Conservation (phyloP, 345 rosid genomes). For the Hibiscus tridactylites region DNA sequence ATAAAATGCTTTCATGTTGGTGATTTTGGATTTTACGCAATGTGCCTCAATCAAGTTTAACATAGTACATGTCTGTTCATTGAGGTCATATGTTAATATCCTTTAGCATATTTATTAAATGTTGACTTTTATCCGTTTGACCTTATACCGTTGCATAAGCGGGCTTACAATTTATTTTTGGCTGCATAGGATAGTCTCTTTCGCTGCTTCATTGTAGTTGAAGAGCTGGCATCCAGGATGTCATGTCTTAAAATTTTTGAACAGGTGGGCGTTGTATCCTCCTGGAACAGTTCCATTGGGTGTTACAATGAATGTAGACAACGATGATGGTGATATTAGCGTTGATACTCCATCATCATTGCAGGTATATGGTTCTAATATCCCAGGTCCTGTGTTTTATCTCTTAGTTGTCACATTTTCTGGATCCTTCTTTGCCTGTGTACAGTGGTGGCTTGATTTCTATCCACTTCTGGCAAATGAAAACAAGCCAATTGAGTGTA, state of each 20-base stretch:
- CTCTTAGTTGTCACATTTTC: slow-evolving; percentile 10
- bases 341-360: slow-evolving; percentile 83
- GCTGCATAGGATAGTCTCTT: background rate
- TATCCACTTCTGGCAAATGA: slow-evolving; percentile 86
- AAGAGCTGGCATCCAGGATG: slow-evolving; percentile 12
- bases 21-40: background rate
- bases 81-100: background rate
- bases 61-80: background rate
- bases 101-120: background rate
- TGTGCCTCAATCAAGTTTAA: background rate
- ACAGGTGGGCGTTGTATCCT: slow-evolving; percentile 98
- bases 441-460: slow-evolving; percentile 95
- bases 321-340: slow-evolving; percentile 89
- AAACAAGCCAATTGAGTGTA: slow-evolving; percentile 91
- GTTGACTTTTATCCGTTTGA: background rate
- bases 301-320: slow-evolving; percentile 89
- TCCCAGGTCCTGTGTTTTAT: background rate
- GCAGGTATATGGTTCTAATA: slow-evolving; percentile 45
- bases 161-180: background rate
- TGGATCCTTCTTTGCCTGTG: slow-evolving; percentile 4
- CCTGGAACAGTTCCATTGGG: slow-evolving; percentile 96
- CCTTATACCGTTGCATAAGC: background rate
- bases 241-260: slow-evolving; percentile 12
- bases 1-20: slow-evolving; percentile 2
- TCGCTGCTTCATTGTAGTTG: background rate